phyloP scores from a whole-genome alignment of 202 grass and related monocot species.

The Setaria viridis region DNA sequence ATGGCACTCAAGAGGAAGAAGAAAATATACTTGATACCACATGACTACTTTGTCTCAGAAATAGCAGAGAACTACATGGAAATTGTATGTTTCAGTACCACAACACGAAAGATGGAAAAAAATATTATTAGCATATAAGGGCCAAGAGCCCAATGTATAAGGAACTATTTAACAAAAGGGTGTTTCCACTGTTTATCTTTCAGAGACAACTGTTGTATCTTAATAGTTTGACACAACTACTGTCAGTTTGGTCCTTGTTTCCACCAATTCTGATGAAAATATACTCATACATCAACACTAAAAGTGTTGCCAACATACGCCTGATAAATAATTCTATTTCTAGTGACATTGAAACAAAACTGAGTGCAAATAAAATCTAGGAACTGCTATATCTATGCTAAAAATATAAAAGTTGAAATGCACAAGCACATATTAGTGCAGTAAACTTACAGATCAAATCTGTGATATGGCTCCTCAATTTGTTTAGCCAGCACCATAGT shows the following conservation, averaged over 20 bases:
- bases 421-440: constrained; percentile 48
- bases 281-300: constrained; percentile 38
- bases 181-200: constrained; percentile 33
- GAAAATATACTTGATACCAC: constrained; percentile 3
- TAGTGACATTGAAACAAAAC: constrained; percentile 46
- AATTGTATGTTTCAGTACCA: not conserved
- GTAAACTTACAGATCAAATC: constrained; percentile 59
- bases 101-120: not conserved
- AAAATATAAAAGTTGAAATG: constrained; percentile 49
- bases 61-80: constrained; percentile 21
- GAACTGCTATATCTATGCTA: constrained; percentile 43
- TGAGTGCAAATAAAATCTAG: constrained; percentile 45
- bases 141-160: constrained; percentile 10
- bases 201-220: constrained; percentile 33
- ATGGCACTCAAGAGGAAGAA: constrained; percentile 13
- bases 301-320: constrained; percentile 38
- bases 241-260: constrained; percentile 45
- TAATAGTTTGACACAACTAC: constrained; percentile 23
- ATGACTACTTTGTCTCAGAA: not conserved
- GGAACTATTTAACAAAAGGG: constrained; percentile 23
- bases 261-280: constrained; percentile 38
- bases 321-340: constrained; percentile 46
- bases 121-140: not conserved
- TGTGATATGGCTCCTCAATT: constrained; percentile 47
- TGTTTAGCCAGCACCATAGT: constrained; percentile 42